These are phyloP conservation scores for Alternaria angustiovoidea DNA, from an alignment of 2,329 filamentous ascomycete genomes.

Conservation along the genomic window DNA sequence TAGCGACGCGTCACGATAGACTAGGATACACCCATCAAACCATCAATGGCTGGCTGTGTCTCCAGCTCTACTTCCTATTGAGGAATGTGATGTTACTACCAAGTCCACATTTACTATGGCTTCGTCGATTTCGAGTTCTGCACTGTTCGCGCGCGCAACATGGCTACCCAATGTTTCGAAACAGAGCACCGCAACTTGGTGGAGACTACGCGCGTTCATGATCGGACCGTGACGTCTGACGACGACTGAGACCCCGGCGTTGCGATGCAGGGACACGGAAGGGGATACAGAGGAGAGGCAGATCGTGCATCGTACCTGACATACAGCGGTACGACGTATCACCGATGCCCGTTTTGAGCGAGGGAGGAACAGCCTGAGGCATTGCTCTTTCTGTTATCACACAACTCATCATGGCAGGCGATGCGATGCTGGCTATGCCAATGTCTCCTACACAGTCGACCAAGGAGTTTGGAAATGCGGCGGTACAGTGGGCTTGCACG, in stretches of 20 bases:
- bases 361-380: neutral
- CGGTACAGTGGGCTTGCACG: slow-evolving; percentile 39
- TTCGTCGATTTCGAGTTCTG: no score
- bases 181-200: neutral
- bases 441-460: slow-evolving; percentile 38
- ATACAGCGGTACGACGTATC: neutral
- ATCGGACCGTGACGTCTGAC: slow-evolving; percentile 16
- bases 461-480: slow-evolving; percentile 35
- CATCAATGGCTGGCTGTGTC: neutral
- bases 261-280: neutral
- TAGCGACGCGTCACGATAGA: slow-evolving; percentile 3
- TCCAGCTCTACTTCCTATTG: neutral
- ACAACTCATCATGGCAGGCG: slow-evolving; percentile 30
- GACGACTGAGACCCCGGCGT: slow-evolving; percentile 4
- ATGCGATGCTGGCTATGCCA: slow-evolving; percentile 33
- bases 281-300: neutral
- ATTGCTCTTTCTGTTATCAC: neutral
- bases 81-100: neutral
- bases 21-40: neutral
- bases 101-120: neutral
- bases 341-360: neutral
- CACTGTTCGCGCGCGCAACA: neutral
- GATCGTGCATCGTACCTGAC: neutral
- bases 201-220: slow-evolving; percentile 15
- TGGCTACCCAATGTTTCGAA: neutral